Evolutionary conservation across 78 protist species (phyloP), one percentile per base, ranked within the genome.

Genomic region (Guillardia theta): DNA sequence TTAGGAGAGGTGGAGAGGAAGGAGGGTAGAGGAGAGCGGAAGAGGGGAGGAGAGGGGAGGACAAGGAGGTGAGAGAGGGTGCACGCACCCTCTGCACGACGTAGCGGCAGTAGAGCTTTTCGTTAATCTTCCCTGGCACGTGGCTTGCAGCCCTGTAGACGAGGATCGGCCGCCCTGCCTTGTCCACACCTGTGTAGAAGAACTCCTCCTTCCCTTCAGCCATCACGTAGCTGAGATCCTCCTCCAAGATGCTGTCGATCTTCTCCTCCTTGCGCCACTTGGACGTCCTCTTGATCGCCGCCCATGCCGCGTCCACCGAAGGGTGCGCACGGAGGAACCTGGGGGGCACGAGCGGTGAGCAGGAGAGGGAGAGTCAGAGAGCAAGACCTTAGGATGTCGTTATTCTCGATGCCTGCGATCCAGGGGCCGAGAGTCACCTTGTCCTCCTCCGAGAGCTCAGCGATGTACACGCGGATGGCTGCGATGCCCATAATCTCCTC

Each of bases 281-380:
- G 39, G 70, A 24, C 70, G 70, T 27, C 70, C 1, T 6, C 70
- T 58, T 58, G 87, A 70, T 36, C 41, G 33, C 41, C 3, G 15
- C 87, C 87, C 87, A 70, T 43, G 87, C 87, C 41, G 87, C 87
- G 45, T 70, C 87, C 41, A 70, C 87, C 70, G 70, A 58, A 8
- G 27, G 21, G 70, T 58, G 70, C 6, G 70, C 6, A 24, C 70
- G 70, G 39, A 58, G 70, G 6, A 27, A 58, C 6, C 70, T 58
- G 70, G 1, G 6, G 39, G n/a, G n/a, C n/a, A n/a, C n/a, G n/a
- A n/a, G n/a, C n/a, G n/a, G n/a, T n/a, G n/a, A n/a, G n/a, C n/a
- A n/a, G n/a, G n/a, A n/a, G n/a, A n/a, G n/a, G n/a, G n/a, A n/a
- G n/a, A n/a, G n/a, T n/a, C n/a, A n/a, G n/a, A n/a, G n/a, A n/a